phyloP scores from a whole-genome alignment of 139 green algal genomes.

The Raphidocelis subcapitata region DNA sequence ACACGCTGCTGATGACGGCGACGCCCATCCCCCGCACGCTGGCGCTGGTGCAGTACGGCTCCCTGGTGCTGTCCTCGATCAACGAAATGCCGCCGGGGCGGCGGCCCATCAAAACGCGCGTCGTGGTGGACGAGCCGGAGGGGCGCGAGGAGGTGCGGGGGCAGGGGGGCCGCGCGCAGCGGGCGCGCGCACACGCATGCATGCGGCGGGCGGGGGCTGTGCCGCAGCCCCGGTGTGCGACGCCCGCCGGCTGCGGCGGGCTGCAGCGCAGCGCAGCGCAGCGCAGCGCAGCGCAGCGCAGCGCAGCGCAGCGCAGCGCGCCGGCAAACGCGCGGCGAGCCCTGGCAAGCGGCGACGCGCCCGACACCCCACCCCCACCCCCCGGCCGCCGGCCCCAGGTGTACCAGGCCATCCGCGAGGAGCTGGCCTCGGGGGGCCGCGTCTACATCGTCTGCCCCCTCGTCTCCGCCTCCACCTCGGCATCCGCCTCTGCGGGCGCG shows the following conservation, averaged over 20 bases:
- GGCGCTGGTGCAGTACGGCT: constrained; percentile 62
- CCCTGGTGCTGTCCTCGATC: constrained; percentile 51
- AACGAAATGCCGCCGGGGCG: constrained; percentile 72
- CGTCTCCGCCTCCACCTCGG: constrained; percentile 4
- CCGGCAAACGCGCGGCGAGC: no score
- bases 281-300: no score
- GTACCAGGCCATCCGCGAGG: constrained; percentile 47
- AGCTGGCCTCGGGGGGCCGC: constrained; percentile 53
- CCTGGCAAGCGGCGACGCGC: no score
- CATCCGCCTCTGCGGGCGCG: not conserved
- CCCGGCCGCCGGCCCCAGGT: not conserved
- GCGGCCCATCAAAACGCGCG: constrained; percentile 44
- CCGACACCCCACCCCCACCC: no score
- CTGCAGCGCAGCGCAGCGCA: no score
- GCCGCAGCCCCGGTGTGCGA: no score
- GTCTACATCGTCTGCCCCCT: constrained; percentile 62
- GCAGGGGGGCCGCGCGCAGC: no score
- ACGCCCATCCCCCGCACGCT: constrained; percentile 96
- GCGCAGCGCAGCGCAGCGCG: no score
- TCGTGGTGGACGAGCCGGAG: constrained; percentile 35
- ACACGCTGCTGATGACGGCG: constrained; percentile 93
- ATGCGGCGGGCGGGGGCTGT: no score
- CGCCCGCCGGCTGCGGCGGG: no score
- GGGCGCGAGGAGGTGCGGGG: constrained; percentile 38
- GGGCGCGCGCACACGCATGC: no score